Percentiles rank a stretch among this genome's conserved stretches.
These are phyloP conservation scores for Apiotrichum akiyoshidainum DNA, from an alignment of 1,284 basidiomycete genomes.

Conservation along the genomic window DNA sequence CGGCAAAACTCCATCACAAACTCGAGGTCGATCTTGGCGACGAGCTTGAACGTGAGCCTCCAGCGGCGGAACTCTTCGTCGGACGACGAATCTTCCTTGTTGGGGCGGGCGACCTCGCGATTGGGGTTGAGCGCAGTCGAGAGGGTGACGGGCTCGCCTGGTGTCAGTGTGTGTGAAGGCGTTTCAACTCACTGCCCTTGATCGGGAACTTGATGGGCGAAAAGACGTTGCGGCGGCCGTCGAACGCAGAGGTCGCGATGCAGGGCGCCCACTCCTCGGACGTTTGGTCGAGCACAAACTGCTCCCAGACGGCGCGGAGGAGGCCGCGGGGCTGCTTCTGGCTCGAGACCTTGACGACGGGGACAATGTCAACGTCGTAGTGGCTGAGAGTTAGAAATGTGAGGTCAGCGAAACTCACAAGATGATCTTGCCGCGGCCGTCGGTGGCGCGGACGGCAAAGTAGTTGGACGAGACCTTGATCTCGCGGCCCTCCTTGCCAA, in stretches of 20 bases:
- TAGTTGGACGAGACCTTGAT: constrained; percentile 34
- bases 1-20: constrained; percentile 41
- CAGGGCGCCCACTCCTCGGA: constrained; percentile 19
- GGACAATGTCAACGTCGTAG: constrained; percentile 47
- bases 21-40: constrained; percentile 40
- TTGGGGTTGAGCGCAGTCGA: constrained; percentile 33
- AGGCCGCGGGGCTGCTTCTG: constrained; percentile 31
- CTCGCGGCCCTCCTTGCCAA: constrained; percentile 24
- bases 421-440: constrained; percentile 32
- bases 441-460: constrained; percentile 31
- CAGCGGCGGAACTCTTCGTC: constrained; percentile 39
- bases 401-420: constrained; percentile 25
- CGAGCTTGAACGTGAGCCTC: constrained; percentile 38
- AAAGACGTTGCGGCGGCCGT: constrained; percentile 42
- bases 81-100: constrained; percentile 24
- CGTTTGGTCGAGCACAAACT: constrained; percentile 29
- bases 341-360: constrained; percentile 40
- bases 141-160: constrained; percentile 9
- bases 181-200: constrained; percentile 19
- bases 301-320: constrained; percentile 35
- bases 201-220: constrained; percentile 38
- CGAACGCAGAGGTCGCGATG: constrained; percentile 32
- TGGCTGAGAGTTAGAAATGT: constrained; percentile 26
- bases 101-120: constrained; percentile 27
- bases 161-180: constrained; percentile 1